Percentiles rank a stretch among this genome's conserved stretches.
phyloP scores from a whole-genome alignment of 305 asterid species.

The Stenogyne calaminthoides region DNA sequence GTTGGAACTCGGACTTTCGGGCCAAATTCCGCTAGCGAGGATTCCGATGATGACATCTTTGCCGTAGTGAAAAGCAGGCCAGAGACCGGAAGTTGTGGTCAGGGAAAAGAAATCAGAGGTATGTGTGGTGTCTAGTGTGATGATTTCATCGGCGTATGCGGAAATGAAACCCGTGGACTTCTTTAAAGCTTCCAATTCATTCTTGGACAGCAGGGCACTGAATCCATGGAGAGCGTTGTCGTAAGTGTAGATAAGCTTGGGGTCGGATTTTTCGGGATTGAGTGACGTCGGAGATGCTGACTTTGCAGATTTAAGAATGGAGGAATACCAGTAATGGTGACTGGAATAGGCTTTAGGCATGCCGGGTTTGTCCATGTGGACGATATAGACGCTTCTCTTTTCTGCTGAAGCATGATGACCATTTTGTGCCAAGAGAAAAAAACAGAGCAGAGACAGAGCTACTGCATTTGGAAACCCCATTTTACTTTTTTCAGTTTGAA shows the following conservation, averaged over 20 bases:
- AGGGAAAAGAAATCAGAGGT: conserved; percentile 44
- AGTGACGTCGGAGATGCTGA: background rate
- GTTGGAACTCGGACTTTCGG: conserved; percentile 47
- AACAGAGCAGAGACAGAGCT: conserved; percentile 19
- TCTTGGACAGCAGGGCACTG: conserved; percentile 29
- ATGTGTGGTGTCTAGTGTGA: conserved; percentile 37
- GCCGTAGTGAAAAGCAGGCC: conserved; percentile 53
- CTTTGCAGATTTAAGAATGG: background rate
- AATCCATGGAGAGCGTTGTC: conserved; percentile 39
- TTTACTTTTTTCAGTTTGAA: too few relatives aligned
- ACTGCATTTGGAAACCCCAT: background rate
- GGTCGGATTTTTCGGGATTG: background rate
- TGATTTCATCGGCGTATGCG: conserved; percentile 20
- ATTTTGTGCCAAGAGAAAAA: background rate
- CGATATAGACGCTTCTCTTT: conserved; percentile 31
- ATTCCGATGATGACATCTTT: conserved; percentile 50
- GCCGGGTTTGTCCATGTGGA: conserved; percentile 23
- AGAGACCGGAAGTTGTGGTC: conserved; percentile 35
- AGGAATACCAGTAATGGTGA: background rate
- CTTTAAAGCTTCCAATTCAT: conserved; percentile 28
- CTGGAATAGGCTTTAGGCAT: background rate
- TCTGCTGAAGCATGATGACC: conserved; percentile 7
- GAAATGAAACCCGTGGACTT: conserved; percentile 37
- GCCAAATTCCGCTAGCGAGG: conserved; percentile 51
- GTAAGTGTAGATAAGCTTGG: conserved; percentile 33